A percentile compares a stretch with the other conserved stretches of the same genome.
Conservation (phyloP, 78 protist species). For the Ministeria vibrans region DNA sequence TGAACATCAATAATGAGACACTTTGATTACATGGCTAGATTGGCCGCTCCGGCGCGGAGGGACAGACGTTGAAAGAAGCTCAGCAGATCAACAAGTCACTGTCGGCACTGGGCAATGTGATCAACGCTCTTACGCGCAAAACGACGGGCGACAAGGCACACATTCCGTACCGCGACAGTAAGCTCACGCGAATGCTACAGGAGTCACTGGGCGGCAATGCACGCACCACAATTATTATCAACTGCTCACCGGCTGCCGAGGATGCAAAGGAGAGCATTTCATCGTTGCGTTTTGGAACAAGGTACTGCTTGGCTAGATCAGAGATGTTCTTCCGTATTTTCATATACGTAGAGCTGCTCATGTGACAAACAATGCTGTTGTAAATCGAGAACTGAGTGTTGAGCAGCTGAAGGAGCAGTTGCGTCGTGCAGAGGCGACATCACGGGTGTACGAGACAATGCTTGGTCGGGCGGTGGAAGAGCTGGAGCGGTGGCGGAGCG, state of each 20-base stretch:
- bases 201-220: conserved; percentile 60
- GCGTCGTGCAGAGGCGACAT: no score
- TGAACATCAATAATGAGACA: not conserved
- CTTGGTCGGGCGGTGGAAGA: no score
- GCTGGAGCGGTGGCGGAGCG: no score
- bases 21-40: not conserved
- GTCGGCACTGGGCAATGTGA: conserved; percentile 51
- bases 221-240: conserved; percentile 36
- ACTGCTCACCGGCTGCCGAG: conserved; percentile 26
- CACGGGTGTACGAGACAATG: no score
- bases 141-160: not conserved
- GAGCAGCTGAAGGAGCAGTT: no score
- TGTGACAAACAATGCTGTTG: no score
- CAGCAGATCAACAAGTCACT: conserved; percentile 63
- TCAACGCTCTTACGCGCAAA: conserved; percentile 39
- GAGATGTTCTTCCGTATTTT: no score
- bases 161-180: conserved; percentile 44
- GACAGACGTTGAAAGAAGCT: conserved; percentile 52
- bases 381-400: no score
- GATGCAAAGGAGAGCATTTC: conserved; percentile 5
- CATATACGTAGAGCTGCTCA: no score
- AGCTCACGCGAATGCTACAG: conserved; percentile 46
- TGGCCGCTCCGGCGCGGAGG: conserved; percentile 40
- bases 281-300: not conserved
- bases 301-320: no score